Percentiles rank a stretch among this genome's conserved stretches.
Evolutionary conservation across 352 stramenopile species (phyloP).

Genomic region (Phytophthora vignae): DNA sequence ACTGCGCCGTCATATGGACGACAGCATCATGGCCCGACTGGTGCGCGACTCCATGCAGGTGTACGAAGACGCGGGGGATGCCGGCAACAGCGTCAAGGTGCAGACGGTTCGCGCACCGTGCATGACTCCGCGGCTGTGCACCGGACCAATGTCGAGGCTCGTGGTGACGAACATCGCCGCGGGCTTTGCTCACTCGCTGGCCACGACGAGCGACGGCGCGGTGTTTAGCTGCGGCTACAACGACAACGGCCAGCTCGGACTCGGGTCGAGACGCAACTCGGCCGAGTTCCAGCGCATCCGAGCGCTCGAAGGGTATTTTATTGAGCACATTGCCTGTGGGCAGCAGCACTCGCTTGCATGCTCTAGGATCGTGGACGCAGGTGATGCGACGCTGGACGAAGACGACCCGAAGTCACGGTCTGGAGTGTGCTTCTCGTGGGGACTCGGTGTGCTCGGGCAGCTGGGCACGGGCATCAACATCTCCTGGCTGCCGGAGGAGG

Average conservation of each 20-base stretch:
- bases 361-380: slow-evolving; percentile 27
- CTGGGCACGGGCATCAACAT: slow-evolving; percentile 72
- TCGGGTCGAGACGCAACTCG: slow-evolving; percentile 70
- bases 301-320: slow-evolving; percentile 57
- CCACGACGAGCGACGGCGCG: slow-evolving; percentile 52
- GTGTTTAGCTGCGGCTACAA: slow-evolving; percentile 88
- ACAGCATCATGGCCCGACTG: slow-evolving; percentile 68
- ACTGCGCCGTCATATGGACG: slow-evolving; percentile 42
- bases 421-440: slow-evolving; percentile 78
- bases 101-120: slow-evolving; percentile 67
- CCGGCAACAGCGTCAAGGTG: slow-evolving; percentile 45
- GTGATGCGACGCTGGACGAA: slow-evolving; percentile 1
- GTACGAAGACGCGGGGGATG: slow-evolving; percentile 56
- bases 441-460: slow-evolving; percentile 77
- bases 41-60: slow-evolving; percentile 74
- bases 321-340: slow-evolving; percentile 74
- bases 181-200: slow-evolving; percentile 82
- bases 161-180: slow-evolving; percentile 62
- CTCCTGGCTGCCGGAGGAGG: slow-evolving; percentile 67
- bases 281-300: slow-evolving; percentile 64
- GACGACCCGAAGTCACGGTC: slow-evolving; percentile 36
- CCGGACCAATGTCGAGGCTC: slow-evolving; percentile 44
- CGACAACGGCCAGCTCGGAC: slow-evolving; percentile 80
- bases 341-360: slow-evolving; percentile 83
- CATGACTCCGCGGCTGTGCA: slow-evolving; percentile 47